Evolutionary conservation across 495 filamentous ascomycete genomes (phyloP).

Genomic region (Oleoguttula mirabilis): DNA sequence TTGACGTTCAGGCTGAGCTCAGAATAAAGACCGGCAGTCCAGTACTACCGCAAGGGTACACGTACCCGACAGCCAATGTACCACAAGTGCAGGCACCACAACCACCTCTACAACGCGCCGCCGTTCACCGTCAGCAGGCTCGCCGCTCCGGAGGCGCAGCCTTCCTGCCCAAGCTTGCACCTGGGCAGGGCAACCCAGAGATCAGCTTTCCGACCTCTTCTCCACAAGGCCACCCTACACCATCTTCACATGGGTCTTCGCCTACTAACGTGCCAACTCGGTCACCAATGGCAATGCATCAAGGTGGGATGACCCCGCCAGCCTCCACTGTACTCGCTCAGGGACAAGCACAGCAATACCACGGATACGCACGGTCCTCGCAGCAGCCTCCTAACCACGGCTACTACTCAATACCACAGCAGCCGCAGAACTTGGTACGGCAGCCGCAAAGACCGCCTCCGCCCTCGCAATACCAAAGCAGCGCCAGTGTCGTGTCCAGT

Average conservation of each 20-base stretch:
- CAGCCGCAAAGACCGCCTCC: constrained; percentile 25
- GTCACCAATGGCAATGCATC: constrained; percentile 57
- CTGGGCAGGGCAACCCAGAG: constrained; percentile 25
- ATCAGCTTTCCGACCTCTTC: constrained; percentile 28
- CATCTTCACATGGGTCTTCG: constrained; percentile 70
- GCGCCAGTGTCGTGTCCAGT: constrained; percentile 22
- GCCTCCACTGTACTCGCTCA: constrained; percentile 48
- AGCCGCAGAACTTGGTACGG: constrained; percentile 26
- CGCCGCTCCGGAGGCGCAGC: constrained; percentile 52
- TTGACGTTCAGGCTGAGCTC: constrained; percentile 94
- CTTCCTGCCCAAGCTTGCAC: constrained; percentile 43
- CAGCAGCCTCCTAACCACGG: constrained; percentile 26
- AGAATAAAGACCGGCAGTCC: constrained; percentile 74
- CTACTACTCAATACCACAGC: constrained; percentile 26
- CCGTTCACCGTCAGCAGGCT: constrained; percentile 58
- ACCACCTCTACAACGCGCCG: constrained; percentile 57
- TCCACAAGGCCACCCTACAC: constrained; percentile 50
- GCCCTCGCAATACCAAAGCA: constrained; percentile 22
- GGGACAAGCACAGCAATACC: constrained; percentile 34
- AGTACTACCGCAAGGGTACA: constrained; percentile 49
- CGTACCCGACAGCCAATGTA: constrained; percentile 42
- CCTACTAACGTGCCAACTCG: constrained; percentile 49
- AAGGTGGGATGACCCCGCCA: constrained; percentile 57
- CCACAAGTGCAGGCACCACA: constrained; percentile 34
- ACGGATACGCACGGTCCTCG: constrained; percentile 15